Evolutionary conservation across 129 eudicot genomes (phyloP).

Genomic region (Centaurea solstitialis): DNA sequence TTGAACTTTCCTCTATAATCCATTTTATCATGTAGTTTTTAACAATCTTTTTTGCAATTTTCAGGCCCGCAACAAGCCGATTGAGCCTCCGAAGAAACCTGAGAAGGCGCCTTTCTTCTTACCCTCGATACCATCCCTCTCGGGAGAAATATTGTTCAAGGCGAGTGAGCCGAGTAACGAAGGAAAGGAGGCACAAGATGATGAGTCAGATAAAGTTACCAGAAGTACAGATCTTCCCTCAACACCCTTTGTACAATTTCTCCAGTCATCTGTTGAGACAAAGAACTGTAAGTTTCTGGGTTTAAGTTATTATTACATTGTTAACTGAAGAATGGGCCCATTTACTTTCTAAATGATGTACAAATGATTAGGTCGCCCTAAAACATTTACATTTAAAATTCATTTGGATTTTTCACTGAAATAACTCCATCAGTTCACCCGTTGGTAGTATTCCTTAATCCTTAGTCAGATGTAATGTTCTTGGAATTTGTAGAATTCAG

Average conservation of each 20-base stretch:
- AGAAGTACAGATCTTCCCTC: slow-evolving; percentile 34
- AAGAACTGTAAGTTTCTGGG: slow-evolving; percentile 58
- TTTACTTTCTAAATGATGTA: background rate
- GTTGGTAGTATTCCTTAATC: too few relatives aligned
- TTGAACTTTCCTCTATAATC: background rate
- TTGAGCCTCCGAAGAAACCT: slow-evolving; percentile 94
- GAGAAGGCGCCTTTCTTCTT: slow-evolving; percentile 93
- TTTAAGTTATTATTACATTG: background rate
- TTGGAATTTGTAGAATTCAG: too few relatives aligned
- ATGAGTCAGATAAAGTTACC: slow-evolving; percentile 18
- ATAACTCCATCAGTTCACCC: background rate
- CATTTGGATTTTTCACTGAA: background rate
- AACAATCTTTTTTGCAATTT: slow-evolving; percentile 14
- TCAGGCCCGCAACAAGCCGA: slow-evolving; percentile 88
- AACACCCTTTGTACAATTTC: slow-evolving; percentile 68
- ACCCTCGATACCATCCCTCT: slow-evolving; percentile 84
- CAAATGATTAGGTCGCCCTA: background rate
- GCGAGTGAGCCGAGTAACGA: slow-evolving; percentile 44
- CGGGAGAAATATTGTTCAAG: slow-evolving; percentile 79
- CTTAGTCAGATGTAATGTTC: too few relatives aligned
- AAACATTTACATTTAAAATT: background rate
- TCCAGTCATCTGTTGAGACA: slow-evolving; percentile 56
- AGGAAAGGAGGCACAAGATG: slow-evolving; percentile 39
- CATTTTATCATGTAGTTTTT: background rate
- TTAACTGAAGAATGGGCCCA: background rate